Evolutionary conservation across 805 yeast species (phyloP), one percentile per base, ranked within the genome.

Genomic region (Ogataea dorogensis): DNA sequence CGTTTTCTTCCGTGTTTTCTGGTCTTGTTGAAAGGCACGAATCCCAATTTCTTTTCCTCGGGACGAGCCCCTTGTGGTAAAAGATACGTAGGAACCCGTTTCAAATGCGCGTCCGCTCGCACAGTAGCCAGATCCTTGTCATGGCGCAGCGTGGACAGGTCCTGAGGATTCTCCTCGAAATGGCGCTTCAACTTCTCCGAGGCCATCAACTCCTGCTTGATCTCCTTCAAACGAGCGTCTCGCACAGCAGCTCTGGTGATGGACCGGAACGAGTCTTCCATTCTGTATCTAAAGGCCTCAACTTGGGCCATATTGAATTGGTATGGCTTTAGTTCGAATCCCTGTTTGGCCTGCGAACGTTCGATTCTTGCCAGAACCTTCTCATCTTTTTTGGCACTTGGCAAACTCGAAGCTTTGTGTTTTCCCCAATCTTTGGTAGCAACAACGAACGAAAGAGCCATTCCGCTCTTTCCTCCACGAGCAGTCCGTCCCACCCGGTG

Each of bases 401-500:
- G 59, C 47, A 86, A 69, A 35, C 79, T 68, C 1, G 98, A 87
- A 18, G 80, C 76, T 58, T 81, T 87, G 64, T 93, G 96, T 53
- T 85, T 86, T 20, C 96, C 96, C 65, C 83, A 81, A 53, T 86
- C 89, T 44, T 81, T 84, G 21, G 68, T 64, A 17, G 93, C 85
- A 17, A 91, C 87, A 13, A 89, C 93, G 65, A 91, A 93, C 12
- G 97, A 88, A 37, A 93, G 71, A 0, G 98, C 85, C 76, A 87
- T 89, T 40, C 98, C 98, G 2, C 93, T 73, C 57, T 86, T 88
- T 36, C 96, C 96, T 6, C 96, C 98, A 64, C 98, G 79, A 5
- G 98, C 98, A 4, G 98, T 93, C 68, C 98, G 79, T 33, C 98
- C 98, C 23, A 93, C 77, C 58, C 98, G 76, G 62, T 93, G 98